Evolutionary conservation across 202 grass and related monocot genomes (phyloP).

Genomic region (Hordeum pubiflorum): DNA sequence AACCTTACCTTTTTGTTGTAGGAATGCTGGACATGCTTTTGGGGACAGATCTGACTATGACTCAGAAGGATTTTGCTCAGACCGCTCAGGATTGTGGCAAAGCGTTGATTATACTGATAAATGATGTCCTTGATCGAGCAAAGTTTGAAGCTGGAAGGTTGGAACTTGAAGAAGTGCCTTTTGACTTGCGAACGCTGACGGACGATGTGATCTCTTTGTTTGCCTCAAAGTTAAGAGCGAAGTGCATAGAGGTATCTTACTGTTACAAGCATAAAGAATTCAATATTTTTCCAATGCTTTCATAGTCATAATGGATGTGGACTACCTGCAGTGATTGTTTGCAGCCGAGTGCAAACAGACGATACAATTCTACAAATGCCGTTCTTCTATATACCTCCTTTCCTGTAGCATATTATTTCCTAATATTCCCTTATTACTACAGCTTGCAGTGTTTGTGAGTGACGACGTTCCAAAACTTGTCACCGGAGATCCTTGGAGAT

Average conservation of each 20-base stretch:
- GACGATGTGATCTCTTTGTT: conserved; percentile 96
- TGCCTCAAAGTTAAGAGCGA: conserved; percentile 86
- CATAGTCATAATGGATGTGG: neutral
- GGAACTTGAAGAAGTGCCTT: conserved; percentile 77
- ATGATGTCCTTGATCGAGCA: conserved; percentile 93
- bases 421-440: conserved; percentile 26
- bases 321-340: conserved; percentile 1
- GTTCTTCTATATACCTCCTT: neutral
- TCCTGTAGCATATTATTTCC: neutral
- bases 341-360: neutral
- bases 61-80: conserved; percentile 81
- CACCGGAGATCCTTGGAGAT: conserved; percentile 85
- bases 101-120: conserved; percentile 85
- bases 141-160: conserved; percentile 96
- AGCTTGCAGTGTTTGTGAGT: conserved; percentile 94
- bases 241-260: conserved; percentile 73
- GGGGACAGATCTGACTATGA: conserved; percentile 77
- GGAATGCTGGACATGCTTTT: conserved; percentile 97
- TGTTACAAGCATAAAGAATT: neutral
- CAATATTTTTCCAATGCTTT: neutral
- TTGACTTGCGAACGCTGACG: conserved; percentile 74
- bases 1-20: conserved; percentile 17
- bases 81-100: conserved; percentile 85
- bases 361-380: neutral
- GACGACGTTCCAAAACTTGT: conserved; percentile 76